phyloP scores from a whole-genome alignment of 2,329 filamentous ascomycete genomes.

The Paraphaeosphaeria sporulosa region DNA sequence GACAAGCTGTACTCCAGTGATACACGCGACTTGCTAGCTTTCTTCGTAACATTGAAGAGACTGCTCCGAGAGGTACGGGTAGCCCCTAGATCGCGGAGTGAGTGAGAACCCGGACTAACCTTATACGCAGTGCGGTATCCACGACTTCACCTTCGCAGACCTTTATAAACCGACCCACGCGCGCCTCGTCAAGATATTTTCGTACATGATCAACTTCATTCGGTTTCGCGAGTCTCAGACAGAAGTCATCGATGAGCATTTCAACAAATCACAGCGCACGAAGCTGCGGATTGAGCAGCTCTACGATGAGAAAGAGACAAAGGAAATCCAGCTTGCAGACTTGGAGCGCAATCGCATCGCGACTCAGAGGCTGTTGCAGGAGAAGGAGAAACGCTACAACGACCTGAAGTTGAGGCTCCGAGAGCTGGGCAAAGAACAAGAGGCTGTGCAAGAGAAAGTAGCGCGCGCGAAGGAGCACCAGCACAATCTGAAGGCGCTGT shows the following conservation, averaged over 20 bases:
- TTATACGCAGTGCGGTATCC: conserved; percentile 76
- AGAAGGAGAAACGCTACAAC: conserved; percentile 86
- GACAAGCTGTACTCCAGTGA: conserved; percentile 82
- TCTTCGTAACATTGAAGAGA: conserved; percentile 83
- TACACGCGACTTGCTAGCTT: conserved; percentile 93
- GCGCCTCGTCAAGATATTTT: conserved; percentile 92
- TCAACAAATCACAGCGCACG: conserved; percentile 86
- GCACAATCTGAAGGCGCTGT: conserved; percentile 71
- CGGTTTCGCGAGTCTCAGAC: conserved; percentile 95
- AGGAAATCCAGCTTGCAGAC: conserved; percentile 79
- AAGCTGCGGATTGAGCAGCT: conserved; percentile 88
- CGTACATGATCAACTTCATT: conserved; percentile 98
- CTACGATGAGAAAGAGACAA: conserved; percentile 85
- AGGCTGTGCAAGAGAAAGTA: conserved; percentile 80
- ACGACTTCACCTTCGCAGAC: conserved; percentile 92
- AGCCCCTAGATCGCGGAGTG: not conserved
- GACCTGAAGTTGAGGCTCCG: conserved; percentile 83
- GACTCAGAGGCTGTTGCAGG: conserved; percentile 81
- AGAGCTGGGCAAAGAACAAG: conserved; percentile 82
- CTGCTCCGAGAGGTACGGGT: conserved; percentile 71
- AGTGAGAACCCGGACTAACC: conserved; percentile 13
- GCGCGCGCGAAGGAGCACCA: conserved; percentile 86
- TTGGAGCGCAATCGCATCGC: conserved; percentile 81
- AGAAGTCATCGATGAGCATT: conserved; percentile 86
- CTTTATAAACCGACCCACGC: conserved; percentile 90